Conservation (phyloP, 2,329 filamentous ascomycete species). For the Furcasterigmium furcatum region DNA sequence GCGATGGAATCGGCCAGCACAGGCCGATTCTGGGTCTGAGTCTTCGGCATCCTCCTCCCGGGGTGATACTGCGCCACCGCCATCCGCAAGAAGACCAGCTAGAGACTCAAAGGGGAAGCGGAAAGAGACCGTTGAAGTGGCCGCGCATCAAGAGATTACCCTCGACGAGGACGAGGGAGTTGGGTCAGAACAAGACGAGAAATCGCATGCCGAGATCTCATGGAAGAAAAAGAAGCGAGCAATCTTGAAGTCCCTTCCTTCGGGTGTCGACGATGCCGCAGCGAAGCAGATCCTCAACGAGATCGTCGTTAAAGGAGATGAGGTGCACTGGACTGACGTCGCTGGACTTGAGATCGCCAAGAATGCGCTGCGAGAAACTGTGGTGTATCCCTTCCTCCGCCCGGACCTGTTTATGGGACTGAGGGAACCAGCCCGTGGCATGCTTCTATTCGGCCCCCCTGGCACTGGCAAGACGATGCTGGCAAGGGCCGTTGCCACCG, state of each 20-base stretch:
- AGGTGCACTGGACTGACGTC: conserved; percentile 92
- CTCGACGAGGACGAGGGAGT: conserved; percentile 45
- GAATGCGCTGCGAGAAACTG: conserved; percentile 86
- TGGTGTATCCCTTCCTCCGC: conserved; percentile 93
- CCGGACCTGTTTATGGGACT: conserved; percentile 95
- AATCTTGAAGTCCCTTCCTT: conserved; percentile 74
- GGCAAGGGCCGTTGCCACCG: conserved; percentile 88
- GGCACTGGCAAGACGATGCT: conserved; percentile 99
- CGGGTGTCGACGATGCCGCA: conserved; percentile 76
- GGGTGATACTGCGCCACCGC: too few species aligned
- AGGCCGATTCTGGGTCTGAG: too few species aligned
- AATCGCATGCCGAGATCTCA: conserved; percentile 35
- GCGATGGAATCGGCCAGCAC: too few species aligned
- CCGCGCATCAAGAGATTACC: conserved; percentile 20
- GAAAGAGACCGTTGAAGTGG: conserved; percentile 16
- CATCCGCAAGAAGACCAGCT: background rate
- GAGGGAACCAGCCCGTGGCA: conserved; percentile 88
- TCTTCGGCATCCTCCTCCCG: too few species aligned
- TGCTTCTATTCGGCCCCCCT: conserved; percentile 85
- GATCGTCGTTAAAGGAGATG: conserved; percentile 89
- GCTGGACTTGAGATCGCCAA: conserved; percentile 90
- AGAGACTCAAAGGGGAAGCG: conserved; percentile 21
- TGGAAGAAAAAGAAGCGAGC: conserved; percentile 62
- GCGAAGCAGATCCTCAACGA: conserved; percentile 95
- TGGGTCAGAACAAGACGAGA: conserved; percentile 28